Evolutionary conservation across 2,329 filamentous ascomycete genomes (phyloP).

Genomic region (Phialocephala subalpina): DNA sequence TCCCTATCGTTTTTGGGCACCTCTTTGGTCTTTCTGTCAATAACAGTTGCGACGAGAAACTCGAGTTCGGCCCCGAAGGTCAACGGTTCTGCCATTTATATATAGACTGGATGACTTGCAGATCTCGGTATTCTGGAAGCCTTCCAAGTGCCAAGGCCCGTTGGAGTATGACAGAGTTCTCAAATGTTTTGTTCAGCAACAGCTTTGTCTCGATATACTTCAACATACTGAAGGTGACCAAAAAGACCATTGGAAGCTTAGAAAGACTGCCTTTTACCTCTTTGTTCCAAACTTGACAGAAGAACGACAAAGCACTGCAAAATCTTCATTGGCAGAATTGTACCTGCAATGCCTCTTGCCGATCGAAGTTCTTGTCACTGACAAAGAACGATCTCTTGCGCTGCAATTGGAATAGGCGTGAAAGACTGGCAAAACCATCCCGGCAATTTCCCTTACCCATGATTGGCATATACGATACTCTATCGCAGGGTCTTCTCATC

Average conservation of each 20-base stretch:
- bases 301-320: not conserved
- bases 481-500: slow-evolving; percentile 30
- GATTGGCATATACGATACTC: not conserved
- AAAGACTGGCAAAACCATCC: not conserved
- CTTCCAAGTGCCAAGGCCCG: not conserved
- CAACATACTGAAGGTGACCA: no score
- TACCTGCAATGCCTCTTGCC: not conserved
- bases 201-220: no score
- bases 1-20: not conserved
- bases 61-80: slow-evolving; percentile 10
- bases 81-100: slow-evolving; percentile 4
- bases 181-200: not conserved
- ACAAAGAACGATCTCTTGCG: not conserved
- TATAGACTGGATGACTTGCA: not conserved
- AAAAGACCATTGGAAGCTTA: not conserved
- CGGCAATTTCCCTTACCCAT: not conserved
- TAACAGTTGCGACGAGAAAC: not conserved
- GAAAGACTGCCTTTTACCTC: not conserved
- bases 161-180: not conserved
- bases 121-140: not conserved
- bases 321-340: not conserved
- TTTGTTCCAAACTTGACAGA: not conserved
- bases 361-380: not conserved
- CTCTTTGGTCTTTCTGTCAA: not conserved
- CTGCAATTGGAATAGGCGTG: not conserved